Evolutionary conservation across 2,329 filamentous ascomycete species (phyloP).

Genomic region (Aspergillus sclerotialis): DNA sequence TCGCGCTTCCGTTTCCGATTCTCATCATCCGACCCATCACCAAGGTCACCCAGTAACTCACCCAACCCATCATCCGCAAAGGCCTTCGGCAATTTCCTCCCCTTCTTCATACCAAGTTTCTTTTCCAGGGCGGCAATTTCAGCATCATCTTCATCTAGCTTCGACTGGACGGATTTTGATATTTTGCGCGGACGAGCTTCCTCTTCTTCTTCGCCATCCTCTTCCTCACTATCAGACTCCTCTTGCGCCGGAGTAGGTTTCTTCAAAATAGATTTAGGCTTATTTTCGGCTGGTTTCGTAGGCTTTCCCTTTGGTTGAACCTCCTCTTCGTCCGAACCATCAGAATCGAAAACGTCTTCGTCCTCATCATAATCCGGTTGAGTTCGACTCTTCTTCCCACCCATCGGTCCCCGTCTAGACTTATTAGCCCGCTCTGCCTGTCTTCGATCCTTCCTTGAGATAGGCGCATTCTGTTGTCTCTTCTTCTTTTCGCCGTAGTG

Average conservation of each 20-base stretch:
- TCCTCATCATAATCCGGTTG: constrained; percentile 11
- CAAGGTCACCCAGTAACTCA: constrained; percentile 65
- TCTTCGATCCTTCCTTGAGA: constrained; percentile 56
- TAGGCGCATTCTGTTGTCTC: constrained; percentile 21
- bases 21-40: constrained; percentile 46
- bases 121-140: constrained; percentile 84
- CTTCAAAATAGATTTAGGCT: constrained; percentile 32
- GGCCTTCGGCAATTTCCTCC: constrained; percentile 64
- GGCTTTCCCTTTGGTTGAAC: constrained; percentile 14
- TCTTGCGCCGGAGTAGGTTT: constrained; percentile 20
- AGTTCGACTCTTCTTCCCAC: constrained; percentile 10
- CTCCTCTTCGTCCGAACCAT: constrained; percentile 15
- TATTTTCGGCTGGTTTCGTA: constrained; percentile 13
- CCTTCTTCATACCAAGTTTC: constrained; percentile 73
- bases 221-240: constrained; percentile 21
- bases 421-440: constrained; percentile 60
- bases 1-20: constrained; percentile 55
- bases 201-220: constrained; percentile 18
- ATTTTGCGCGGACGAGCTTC: constrained; percentile 11
- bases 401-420: constrained; percentile 37
- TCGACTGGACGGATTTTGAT: constrained; percentile 47
- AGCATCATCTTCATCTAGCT: constrained; percentile 72
- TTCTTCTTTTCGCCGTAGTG: constrained; percentile 26
- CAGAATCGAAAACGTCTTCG: constrained; percentile 16
- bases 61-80: constrained; percentile 79